Conservation (phyloP, 768 basidiomycete species). For the Naganishia friedmannii region DNA sequence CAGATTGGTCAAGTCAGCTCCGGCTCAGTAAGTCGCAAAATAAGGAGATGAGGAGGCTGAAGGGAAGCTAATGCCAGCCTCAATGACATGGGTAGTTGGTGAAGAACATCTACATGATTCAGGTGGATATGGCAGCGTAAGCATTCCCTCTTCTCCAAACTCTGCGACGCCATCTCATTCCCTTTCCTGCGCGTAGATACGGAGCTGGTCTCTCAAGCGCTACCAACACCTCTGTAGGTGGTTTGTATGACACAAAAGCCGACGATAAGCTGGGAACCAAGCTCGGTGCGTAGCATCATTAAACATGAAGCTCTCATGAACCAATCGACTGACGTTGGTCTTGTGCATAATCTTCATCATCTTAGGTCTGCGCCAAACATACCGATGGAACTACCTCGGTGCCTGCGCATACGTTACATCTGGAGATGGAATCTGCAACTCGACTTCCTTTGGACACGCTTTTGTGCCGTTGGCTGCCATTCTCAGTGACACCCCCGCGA, state of each 20-base stretch:
- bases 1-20: conserved; percentile 45
- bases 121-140: conserved; percentile 44
- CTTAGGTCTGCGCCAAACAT: conserved; percentile 44
- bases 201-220: conserved; percentile 33
- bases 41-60: not conserved
- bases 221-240: conserved; percentile 36
- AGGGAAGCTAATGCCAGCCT: not conserved
- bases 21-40: conserved; percentile 26
- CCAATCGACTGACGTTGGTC: not conserved
- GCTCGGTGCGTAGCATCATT: not conserved
- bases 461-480: conserved; percentile 42
- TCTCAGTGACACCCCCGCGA: conserved; percentile 41
- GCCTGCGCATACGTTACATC: conserved; percentile 45
- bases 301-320: not conserved
- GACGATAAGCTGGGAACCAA: conserved; percentile 40
- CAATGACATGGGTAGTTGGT: conserved; percentile 26
- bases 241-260: conserved; percentile 41
- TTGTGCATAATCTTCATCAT: not conserved
- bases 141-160: not conserved
- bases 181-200: not conserved
- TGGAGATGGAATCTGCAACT: conserved; percentile 46
- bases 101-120: conserved; percentile 41
- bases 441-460: conserved; percentile 43
- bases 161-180: conserved; percentile 21
- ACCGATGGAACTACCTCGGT: conserved; percentile 48